phyloP scores from a whole-genome alignment of 768 basidiomycete genomes.

The Boletus reticuloceps region DNA sequence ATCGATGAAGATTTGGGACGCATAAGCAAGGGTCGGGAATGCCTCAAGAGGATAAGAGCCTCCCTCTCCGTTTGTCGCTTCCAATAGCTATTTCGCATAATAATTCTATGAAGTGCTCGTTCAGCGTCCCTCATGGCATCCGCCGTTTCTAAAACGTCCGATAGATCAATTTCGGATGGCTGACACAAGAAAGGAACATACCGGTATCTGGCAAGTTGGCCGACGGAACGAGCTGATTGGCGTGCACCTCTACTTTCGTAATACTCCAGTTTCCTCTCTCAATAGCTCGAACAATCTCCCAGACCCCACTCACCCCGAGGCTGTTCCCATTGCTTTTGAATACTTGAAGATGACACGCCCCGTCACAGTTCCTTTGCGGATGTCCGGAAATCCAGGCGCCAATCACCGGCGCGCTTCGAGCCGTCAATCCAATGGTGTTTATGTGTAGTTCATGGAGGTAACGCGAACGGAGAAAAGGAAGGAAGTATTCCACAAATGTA shows the following conservation, averaged over 20 bases:
- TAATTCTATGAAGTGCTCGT: conserved; percentile 33
- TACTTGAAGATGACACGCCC: conserved; percentile 41
- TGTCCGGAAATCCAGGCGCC: conserved; percentile 47
- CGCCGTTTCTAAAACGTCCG: conserved; percentile 15
- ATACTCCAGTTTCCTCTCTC: conserved; percentile 50
- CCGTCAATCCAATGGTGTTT: conserved; percentile 45
- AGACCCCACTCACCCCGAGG: conserved; percentile 47
- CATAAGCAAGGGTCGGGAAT: conserved; percentile 48
- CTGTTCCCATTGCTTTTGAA: conserved; percentile 59
- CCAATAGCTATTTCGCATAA: conserved; percentile 49
- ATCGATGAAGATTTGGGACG: conserved; percentile 17
- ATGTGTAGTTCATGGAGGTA: conserved; percentile 53
- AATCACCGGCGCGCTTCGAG: conserved; percentile 42
- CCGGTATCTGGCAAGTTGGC: conserved; percentile 4
- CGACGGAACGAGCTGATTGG: conserved; percentile 35
- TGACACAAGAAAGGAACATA: neutral
- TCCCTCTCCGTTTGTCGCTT: conserved; percentile 44
- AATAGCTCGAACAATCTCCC: conserved; percentile 47
- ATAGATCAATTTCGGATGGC: conserved; percentile 17
- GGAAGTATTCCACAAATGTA: conserved; percentile 45
- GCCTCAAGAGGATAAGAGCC: conserved; percentile 48
- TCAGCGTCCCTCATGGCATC: conserved; percentile 35
- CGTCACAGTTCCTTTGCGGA: conserved; percentile 4
- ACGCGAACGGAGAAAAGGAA: conserved; percentile 47
- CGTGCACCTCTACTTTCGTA: conserved; percentile 46